Base-by-base conservation (phyloP, 140 eudicot genomes). In the Stevia rebaudiana region DNA sequence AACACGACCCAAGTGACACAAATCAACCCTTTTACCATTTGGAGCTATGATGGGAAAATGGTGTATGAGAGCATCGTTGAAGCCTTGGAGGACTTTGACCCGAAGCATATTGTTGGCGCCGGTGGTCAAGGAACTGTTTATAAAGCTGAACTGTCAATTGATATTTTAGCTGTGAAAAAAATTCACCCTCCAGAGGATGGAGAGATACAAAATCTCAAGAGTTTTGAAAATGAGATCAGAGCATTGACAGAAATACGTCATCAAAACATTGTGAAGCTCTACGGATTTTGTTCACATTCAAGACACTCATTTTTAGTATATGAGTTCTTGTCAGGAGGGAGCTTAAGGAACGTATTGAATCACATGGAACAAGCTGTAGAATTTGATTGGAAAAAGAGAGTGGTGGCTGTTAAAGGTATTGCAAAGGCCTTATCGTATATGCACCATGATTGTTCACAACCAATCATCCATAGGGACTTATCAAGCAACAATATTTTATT, bases 161-260 rank as follows among this genome's bases (percentile, higher is more conserved):
- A 6, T 11, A 10, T 54, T 0, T 54, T 25, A 2, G 61, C 22
- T 0, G 61, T 54, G 39, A 54, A 54, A 54, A 54, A 54, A 25
- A 25, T 54, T 25, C 61, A 28, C 11, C 0, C 39, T 0, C 11
- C 1, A 54, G 41, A 13, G 28, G 61, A 12, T 13, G 39, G 40
- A 0, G 22, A 12, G 12, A 13, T 9, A 1, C 39, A 25, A 53
- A 53, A 51, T 51, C 35, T 51, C 17, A 51, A 51, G 16, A 51
- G 58, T 51, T 51, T 22, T 22, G 35, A 51, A 51, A 51, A 21
- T 22, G 58, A 51, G 33, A 51, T 7, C 48, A 64, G 50, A 61
- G 67, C 39, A 5, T 62, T 80, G 39, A 66, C 74, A 5, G 59
- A 57, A 24, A 54, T 67, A 21, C 69, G 71, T 28, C 80, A 75